phyloP scores from a whole-genome alignment of 257 asterid species.

The Solanum pennellii region DNA sequence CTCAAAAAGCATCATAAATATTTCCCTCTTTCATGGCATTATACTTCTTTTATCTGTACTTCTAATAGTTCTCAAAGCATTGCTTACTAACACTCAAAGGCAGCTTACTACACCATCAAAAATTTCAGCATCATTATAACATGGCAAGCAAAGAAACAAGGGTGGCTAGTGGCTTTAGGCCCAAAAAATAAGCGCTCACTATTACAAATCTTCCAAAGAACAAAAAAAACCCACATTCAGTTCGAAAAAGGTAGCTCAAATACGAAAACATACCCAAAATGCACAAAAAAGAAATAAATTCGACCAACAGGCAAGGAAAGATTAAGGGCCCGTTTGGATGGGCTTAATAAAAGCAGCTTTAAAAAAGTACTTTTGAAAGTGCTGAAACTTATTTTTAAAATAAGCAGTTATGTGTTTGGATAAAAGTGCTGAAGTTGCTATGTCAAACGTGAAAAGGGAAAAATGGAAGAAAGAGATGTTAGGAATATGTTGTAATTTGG shows the following conservation, averaged over 20 bases:
- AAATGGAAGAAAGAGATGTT: too few relatives aligned
- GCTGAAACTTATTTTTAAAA: too few relatives aligned
- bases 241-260: not conserved
- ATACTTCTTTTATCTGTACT: not conserved
- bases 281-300: not conserved
- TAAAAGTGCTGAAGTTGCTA: too few relatives aligned
- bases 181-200: not conserved
- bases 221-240: not conserved
- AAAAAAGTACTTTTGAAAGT: too few relatives aligned
- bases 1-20: not conserved
- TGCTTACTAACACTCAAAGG: not conserved
- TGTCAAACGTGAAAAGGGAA: too few relatives aligned
- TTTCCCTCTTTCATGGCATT: not conserved
- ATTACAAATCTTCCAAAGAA: not conserved
- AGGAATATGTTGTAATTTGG: too few relatives aligned
- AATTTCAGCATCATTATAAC: not conserved
- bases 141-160: not conserved
- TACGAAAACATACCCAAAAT: not conserved
- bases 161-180: not conserved
- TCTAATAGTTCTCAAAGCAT: not conserved
- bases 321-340: too few relatives aligned
- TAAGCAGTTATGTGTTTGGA: too few relatives aligned
- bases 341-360: too few relatives aligned
- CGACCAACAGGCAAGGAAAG: not conserved
- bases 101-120: not conserved